Evolutionary conservation across 192 early-diverging fungal species (phyloP).

Genomic region (Borealophlyctis nickersoniae): DNA sequence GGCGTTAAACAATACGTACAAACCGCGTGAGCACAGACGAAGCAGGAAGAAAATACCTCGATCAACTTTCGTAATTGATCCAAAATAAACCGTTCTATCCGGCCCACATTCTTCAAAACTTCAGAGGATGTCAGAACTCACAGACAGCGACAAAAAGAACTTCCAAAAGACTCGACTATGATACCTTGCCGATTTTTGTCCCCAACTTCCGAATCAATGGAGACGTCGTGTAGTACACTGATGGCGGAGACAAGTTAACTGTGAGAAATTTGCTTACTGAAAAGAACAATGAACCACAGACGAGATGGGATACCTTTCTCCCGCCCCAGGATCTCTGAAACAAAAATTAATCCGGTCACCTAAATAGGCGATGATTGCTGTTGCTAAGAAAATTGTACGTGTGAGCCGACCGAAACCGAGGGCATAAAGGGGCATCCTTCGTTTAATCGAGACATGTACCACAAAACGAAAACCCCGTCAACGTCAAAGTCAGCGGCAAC

Average conservation of each 20-base stretch:
- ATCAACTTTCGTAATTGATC: slow-evolving; percentile 35
- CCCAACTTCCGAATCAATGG: slow-evolving; percentile 61
- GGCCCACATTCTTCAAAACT: slow-evolving; percentile 60
- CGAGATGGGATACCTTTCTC: slow-evolving; percentile 26
- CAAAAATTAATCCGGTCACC: slow-evolving; percentile 59
- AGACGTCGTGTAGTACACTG: slow-evolving; percentile 52
- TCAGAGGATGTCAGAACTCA: no score
- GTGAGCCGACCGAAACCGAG: no score
- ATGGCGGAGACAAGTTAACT: not conserved
- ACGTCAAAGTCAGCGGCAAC: slow-evolving; percentile 49
- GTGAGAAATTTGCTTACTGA: not conserved
- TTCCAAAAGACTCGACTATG: no score
- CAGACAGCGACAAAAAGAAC: no score
- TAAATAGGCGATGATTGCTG: slow-evolving; percentile 59
- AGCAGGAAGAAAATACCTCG: slow-evolving; percentile 20
- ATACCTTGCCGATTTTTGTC: slow-evolving; percentile 48
- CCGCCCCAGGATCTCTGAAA: slow-evolving; percentile 48
- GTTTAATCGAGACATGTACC: no score
- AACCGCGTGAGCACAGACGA: no score
- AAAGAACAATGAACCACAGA: not conserved
- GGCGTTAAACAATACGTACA: slow-evolving; percentile 32
- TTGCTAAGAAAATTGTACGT: slow-evolving; percentile 29
- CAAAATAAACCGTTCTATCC: slow-evolving; percentile 53
- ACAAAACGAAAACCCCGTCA: slow-evolving; percentile 54
- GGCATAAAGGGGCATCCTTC: no score